Conservation (phyloP, 306 rosid species). For the Vigna hirtella region DNA sequence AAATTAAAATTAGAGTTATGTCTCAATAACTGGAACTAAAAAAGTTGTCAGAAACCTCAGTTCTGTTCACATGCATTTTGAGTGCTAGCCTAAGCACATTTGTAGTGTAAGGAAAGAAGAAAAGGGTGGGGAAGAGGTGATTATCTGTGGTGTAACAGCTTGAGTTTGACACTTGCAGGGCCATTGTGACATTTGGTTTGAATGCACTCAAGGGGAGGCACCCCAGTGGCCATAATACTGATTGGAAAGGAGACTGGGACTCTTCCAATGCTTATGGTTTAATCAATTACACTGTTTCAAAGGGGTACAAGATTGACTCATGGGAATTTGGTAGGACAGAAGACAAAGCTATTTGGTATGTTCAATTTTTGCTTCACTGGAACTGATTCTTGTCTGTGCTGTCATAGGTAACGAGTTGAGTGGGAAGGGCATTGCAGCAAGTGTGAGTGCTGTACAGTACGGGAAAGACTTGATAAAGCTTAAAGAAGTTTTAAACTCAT, state of each 20-base stretch:
- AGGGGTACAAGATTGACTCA: constrained; percentile 78
- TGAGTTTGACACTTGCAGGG: constrained; percentile 60
- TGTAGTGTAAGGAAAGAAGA: constrained; percentile 9
- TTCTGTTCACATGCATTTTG: not conserved
- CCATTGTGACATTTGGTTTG: constrained; percentile 82
- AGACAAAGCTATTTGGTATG: constrained; percentile 37
- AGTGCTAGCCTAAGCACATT: not conserved
- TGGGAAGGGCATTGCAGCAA: constrained; percentile 85
- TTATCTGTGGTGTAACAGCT: not conserved
- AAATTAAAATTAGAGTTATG: not conserved
- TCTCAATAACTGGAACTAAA: too few species aligned
- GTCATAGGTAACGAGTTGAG: constrained; percentile 87
- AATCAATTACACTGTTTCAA: constrained; percentile 73
- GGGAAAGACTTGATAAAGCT: constrained; percentile 85
- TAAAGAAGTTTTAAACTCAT: constrained; percentile 53
- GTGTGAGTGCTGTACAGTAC: constrained; percentile 77
- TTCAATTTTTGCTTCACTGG: constrained; percentile 32
- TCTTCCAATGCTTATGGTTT: constrained; percentile 67
- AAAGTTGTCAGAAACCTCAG: not conserved
- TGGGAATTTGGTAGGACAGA: constrained; percentile 90
- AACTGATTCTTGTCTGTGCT: constrained; percentile 41
- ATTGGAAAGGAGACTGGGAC: constrained; percentile 96
- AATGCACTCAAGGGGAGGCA: constrained; percentile 92
- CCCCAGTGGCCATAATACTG: constrained; percentile 37
- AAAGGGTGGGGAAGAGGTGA: constrained; percentile 1